Evolutionary conservation across 345 rosid genomes (phyloP), one percentile per base, ranked within the genome.

Genomic region (rapeseed (Brassica napus)): DNA sequence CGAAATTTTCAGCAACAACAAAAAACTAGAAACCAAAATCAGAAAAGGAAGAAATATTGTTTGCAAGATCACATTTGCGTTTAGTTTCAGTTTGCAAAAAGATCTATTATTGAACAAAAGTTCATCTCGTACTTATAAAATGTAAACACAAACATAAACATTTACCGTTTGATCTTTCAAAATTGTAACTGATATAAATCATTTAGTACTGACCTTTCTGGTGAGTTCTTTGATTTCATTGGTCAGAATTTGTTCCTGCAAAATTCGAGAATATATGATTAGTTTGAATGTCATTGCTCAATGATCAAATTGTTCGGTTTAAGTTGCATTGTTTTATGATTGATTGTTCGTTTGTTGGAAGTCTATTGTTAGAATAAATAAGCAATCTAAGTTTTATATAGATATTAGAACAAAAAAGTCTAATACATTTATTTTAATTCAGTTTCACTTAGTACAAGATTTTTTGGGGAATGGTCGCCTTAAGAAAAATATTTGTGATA

Each of bases 191-290:
- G 47, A 47, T 14, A 34, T 5, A 71, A 54, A 12, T 65, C 3
- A 61, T 57, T 30, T 30, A 39, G 31, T 30, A 65, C 28, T 78
- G 15, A 88, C 92, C 89, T 85, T 81, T 77, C 52, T 42, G 65
- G 57, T 75, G 9, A 87, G 84, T 75, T 87, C 89, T 78, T 81
- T 69, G 72, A 89, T 86, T 78, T 89, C 87, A 68, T 79, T 79
- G 2, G 76, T 71, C 72, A 86, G 76, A 3, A 84, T 64, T 65
- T 83, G 84, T 32, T 84, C 92, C 92, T 88, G 85, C 74, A 74
- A 49, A 52, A 34, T 49, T 66, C 2, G 10, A 59, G 11, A 60
- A 44, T 12, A 4, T 10, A 10, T 52, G 26, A 64, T 35, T 64
- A 37, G 15, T 47, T 14, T 49, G 8, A n/a, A n/a, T 49, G 16